Percentiles rank a stretch among this genome's conserved stretches.
These are phyloP conservation scores for Zanthoxylum bungeanum DNA, from an alignment of 345 rosid genomes.

Conservation along the genomic window DNA sequence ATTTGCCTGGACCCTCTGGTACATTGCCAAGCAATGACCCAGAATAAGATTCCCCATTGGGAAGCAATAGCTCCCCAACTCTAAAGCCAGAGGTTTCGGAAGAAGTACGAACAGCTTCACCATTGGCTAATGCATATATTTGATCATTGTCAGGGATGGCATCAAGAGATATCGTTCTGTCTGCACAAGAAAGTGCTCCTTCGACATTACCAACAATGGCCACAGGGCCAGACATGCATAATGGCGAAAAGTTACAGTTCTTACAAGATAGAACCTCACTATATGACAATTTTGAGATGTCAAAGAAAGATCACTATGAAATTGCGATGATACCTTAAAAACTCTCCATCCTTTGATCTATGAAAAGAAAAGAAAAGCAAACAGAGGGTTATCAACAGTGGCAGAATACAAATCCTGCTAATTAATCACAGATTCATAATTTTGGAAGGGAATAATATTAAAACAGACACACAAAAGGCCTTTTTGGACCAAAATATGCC, in stretches of 20 bases:
- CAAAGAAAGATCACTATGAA: constrained; percentile 26
- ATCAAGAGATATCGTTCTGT: constrained; percentile 79
- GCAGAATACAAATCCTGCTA: neutral
- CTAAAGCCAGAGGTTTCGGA: constrained; percentile 61
- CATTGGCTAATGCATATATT: constrained; percentile 37
- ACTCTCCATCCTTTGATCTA: constrained; percentile 22
- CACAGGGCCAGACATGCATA: constrained; percentile 90
- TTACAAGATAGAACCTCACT: constrained; percentile 22
- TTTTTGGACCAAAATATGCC: neutral
- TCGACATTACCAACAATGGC: constrained; percentile 43
- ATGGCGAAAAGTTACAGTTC: constrained; percentile 40
- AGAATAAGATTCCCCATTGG: constrained; percentile 67
- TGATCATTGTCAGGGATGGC: constrained; percentile 39
- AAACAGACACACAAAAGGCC: neutral
- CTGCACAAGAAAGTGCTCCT: constrained; percentile 48
- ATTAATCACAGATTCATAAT: neutral
- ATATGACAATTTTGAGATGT: constrained; percentile 23
- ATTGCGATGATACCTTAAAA: constrained; percentile 12
- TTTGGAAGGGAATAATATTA: neutral
- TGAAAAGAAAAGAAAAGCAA: constrained; percentile 8
- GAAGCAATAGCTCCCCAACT: constrained; percentile 55
- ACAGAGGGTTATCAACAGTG: constrained; percentile 3
- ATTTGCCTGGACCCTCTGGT: constrained; percentile 85
- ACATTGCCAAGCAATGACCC: constrained; percentile 77
- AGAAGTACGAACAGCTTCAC: constrained; percentile 43